Percentiles rank a stretch among this genome's conserved stretches.
Evolutionary conservation across 208 protist genomes (phyloP).

Genomic region (Crithidia acanthocephali): DNA sequence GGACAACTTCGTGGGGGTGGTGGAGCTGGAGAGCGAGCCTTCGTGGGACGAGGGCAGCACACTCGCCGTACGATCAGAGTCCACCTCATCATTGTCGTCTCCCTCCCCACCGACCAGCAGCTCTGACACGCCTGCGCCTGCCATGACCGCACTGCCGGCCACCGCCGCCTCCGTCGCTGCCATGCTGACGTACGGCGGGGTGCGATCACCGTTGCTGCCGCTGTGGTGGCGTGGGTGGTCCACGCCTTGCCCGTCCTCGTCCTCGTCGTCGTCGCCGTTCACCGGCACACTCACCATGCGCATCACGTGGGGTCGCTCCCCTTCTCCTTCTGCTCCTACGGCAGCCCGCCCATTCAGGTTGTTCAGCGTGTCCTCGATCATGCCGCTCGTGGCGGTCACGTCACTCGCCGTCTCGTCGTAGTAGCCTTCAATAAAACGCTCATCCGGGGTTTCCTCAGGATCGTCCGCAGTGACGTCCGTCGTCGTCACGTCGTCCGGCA

Average conservation of each 20-base stretch:
- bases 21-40: slow-evolving; percentile 32
- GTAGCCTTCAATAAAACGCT: slow-evolving; percentile 25
- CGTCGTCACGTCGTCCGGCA: slow-evolving; percentile 17
- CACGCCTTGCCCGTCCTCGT: not conserved
- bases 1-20: slow-evolving; percentile 26
- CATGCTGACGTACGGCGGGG: slow-evolving; percentile 12
- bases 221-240: not conserved
- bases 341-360: not conserved
- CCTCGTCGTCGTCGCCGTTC: slow-evolving; percentile 21
- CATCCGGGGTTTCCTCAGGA: slow-evolving; percentile 32
- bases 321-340: not conserved
- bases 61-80: slow-evolving; percentile 57
- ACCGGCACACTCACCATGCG: slow-evolving; percentile 28
- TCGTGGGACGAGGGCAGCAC: slow-evolving; percentile 36
- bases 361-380: slow-evolving; percentile 1
- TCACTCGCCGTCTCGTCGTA: slow-evolving; percentile 31
- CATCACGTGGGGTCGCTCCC: not conserved
- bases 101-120: not conserved
- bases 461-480: slow-evolving; percentile 22
- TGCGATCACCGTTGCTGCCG: not conserved
- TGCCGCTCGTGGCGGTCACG: slow-evolving; percentile 14
- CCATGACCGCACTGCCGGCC: too few relatives aligned
- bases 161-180: not conserved
- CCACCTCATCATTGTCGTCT: slow-evolving; percentile 17
- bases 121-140: too few relatives aligned